Evolutionary conservation across 495 filamentous ascomycete genomes (phyloP), one percentile per base, ranked within the genome.

Genomic region (Achaetomiella virescens): DNA sequence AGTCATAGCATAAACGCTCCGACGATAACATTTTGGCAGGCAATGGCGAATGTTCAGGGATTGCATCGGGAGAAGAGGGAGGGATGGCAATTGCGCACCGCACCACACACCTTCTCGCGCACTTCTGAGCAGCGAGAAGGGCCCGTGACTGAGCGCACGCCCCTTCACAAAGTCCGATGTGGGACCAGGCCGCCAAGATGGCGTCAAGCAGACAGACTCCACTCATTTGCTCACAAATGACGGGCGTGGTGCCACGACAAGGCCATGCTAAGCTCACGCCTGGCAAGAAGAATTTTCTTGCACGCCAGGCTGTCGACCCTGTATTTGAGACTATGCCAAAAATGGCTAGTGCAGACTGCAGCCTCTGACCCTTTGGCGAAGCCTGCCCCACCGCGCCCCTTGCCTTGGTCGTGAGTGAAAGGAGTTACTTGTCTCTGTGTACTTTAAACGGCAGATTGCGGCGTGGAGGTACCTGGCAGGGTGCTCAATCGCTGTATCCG

Each of bases 191-290:
- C 12, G 58, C 61, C 57, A 56, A 53, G 55, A 54, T 62, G 57
- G 51, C 61, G 58, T 58, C 55, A 63, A 57, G 54, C 38, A 38
- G 27, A 31, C 29, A 41, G 55, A 42, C 61, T 61, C 66, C 61
- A 64, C 60, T 29, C 53, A 52, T 42, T 40, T 42, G 57, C 57
- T 61, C 59, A 62, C 60, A 62, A 63, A 59, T 52, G 59, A 62
- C 62, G 58, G 63, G 57, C 58, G 61, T 69, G 66, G 66, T 69
- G 66, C 65, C 66, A 69, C 66, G 60, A 67, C 52, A 58, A 59
- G 62, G 41, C 62, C 64, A 63, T 60, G 61, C 37, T 69, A 69
- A 41, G 41, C 37, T 36, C 65, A 69, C 65, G 48, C 66, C 66
- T 24, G 50, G 48, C 54, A 52, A 48, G 46, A 55, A 54, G 20